phyloP scores from a whole-genome alignment of 192 early-diverging fungal genomes.

The Haplosporangium gracile region DNA sequence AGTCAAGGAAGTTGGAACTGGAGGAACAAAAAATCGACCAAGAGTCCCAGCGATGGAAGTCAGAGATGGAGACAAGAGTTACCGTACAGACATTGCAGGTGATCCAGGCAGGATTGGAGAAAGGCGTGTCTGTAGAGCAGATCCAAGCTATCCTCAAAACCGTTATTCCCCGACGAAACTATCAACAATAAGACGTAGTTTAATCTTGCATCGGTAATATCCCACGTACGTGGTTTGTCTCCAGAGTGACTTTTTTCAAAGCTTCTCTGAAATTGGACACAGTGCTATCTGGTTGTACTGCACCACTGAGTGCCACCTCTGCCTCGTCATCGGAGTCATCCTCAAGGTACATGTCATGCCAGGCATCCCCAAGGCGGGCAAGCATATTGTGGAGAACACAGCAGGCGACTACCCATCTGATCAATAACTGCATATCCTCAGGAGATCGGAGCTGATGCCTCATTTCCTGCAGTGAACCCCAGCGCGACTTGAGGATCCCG shows the following conservation, averaged over 20 bases:
- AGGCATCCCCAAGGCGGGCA: conserved; percentile 8
- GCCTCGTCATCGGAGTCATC: not conserved
- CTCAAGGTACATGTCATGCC: conserved; percentile 15
- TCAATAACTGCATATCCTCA: not conserved
- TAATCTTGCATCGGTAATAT: not conserved
- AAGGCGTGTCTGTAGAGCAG: not conserved
- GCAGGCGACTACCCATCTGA: conserved; percentile 13
- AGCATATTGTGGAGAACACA: conserved; percentile 26
- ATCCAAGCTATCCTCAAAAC: not conserved
- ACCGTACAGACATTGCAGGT: not conserved
- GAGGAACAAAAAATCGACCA: conserved; percentile 11
- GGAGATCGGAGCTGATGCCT: conserved; percentile 6
- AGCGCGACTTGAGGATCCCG: conserved; percentile 17
- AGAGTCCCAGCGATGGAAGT: not conserved
- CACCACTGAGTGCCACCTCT: not conserved
- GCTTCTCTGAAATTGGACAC: conserved; percentile 1
- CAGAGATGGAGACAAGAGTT: conserved; percentile 7
- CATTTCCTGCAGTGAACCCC: conserved; percentile 21
- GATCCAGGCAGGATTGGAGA: conserved; percentile 12
- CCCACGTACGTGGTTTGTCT: conserved; percentile 10
- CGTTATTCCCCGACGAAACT: not conserved
- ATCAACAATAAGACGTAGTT: not conserved
- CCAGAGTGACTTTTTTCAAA: conserved; percentile 10
- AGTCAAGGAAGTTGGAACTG: not conserved
- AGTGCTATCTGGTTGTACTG: not conserved